These are phyloP conservation scores for Aureobasidium vineae DNA, from an alignment of 2,329 filamentous ascomycete species.

Conservation along the genomic window DNA sequence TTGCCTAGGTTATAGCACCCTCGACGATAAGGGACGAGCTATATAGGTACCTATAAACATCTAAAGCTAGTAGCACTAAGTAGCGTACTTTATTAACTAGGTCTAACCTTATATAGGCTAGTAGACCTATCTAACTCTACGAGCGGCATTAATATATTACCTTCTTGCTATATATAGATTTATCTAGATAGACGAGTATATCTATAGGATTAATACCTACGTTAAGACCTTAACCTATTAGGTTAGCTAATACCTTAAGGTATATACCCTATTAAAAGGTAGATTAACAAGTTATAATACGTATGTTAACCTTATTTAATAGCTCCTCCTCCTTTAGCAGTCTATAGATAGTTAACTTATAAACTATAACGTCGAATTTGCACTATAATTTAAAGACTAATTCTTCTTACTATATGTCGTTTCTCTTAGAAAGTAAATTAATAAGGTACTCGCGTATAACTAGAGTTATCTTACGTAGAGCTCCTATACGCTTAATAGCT, in stretches of 20 bases:
- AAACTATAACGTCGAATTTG: not conserved
- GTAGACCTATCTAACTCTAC: no score
- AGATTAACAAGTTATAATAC: not conserved
- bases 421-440: not conserved
- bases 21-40: not conserved
- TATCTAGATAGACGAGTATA: no score
- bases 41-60: not conserved
- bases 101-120: no score
- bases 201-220: not conserved
- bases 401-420: slow-evolving; percentile 16
- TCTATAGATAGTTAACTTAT: not conserved
- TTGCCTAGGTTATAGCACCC: not conserved
- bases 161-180: no score
- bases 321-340: not conserved
- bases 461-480: not conserved
- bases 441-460: not conserved
- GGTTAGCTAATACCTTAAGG: not conserved
- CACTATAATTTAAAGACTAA: slow-evolving; percentile 5
- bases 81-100: not conserved
- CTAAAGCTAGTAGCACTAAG: not conserved
- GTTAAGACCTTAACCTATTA: not conserved
- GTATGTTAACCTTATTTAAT: not conserved
- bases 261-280: not conserved
- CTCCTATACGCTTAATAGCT: not conserved
- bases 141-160: no score